Conservation (phyloP, 2,329 filamentous ascomycete genomes). For the Epicoccum nigrum region DNA sequence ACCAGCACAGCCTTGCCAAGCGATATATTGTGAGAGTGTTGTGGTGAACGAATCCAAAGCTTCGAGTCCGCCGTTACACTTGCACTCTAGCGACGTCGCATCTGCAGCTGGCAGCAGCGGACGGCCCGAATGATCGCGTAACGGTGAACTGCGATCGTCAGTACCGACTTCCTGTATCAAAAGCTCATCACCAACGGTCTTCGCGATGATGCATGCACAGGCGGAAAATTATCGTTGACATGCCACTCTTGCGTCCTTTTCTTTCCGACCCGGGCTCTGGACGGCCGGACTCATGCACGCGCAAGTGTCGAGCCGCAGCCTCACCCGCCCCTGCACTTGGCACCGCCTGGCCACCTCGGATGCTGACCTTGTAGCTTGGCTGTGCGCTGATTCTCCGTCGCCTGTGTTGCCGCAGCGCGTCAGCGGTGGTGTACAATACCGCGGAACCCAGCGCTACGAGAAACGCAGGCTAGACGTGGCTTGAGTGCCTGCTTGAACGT, state of each 20-base stretch:
- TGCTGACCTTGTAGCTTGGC: conserved; percentile 5
- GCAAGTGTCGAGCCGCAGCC: conserved; percentile 11
- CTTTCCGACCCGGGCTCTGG: neutral
- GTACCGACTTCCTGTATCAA: neutral
- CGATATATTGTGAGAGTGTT: neutral
- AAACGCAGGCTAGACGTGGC: conserved; percentile 19
- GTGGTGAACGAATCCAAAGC: conserved; percentile 1
- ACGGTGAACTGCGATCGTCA: conserved; percentile 8
- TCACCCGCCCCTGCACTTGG: conserved; percentile 12
- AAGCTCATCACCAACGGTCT: conserved; percentile 1
- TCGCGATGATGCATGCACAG: conserved; percentile 7
- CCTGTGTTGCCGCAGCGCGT: conserved; percentile 1
- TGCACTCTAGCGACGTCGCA: neutral
- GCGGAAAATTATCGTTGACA: conserved; percentile 11
- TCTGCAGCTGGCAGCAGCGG: neutral
- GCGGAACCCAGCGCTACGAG: conserved; percentile 5
- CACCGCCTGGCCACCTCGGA: neutral
- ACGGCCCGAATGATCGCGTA: conserved; percentile 1
- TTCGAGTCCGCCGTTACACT: conserved; percentile 6
- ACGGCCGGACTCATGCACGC: conserved; percentile 11
- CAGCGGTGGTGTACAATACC: neutral
- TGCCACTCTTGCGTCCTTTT: conserved; percentile 4
- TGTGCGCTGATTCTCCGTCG: conserved; percentile 1
- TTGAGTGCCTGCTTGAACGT: conserved; percentile 9
- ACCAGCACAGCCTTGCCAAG: conserved; percentile 7